Evolutionary conservation across 306 rosid genomes (phyloP).

Genomic region (Sicyos baderoa): DNA sequence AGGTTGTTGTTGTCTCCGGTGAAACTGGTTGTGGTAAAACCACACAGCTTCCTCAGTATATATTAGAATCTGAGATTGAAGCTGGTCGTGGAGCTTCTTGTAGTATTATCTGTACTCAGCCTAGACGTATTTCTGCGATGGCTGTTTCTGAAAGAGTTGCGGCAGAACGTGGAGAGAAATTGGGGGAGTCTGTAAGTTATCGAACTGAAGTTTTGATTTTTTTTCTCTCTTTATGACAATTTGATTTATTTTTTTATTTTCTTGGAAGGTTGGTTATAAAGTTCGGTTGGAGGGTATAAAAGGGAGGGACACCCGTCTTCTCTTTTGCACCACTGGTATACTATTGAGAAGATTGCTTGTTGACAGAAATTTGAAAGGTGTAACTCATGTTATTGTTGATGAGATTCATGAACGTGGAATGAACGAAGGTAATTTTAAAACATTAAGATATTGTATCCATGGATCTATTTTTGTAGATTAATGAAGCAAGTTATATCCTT

Average conservation of each 20-base stretch:
- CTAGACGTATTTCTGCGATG: constrained; percentile 47
- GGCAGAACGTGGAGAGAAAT: constrained; percentile 46
- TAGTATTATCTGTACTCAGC: constrained; percentile 44
- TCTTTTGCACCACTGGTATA: constrained; percentile 95
- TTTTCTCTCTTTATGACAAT: not conserved
- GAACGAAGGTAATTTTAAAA: constrained; percentile 70
- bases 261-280: constrained; percentile 80
- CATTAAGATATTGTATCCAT: constrained; percentile 10
- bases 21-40: constrained; percentile 53
- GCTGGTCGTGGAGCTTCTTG: constrained; percentile 39
- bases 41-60: constrained; percentile 47
- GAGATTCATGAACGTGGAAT: constrained; percentile 99
- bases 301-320: constrained; percentile 88
- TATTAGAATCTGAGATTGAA: constrained; percentile 42
- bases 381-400: constrained; percentile 86
- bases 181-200: constrained; percentile 43
- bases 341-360: constrained; percentile 79
- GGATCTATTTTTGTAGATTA: constrained; percentile 15
- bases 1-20: constrained; percentile 44
- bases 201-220: constrained; percentile 1
- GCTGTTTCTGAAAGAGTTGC: constrained; percentile 50
- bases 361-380: constrained; percentile 77
- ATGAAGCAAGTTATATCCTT: constrained; percentile 4
- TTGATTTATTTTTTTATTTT: constrained; percentile 11
- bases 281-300: constrained; percentile 91